phyloP scores from a whole-genome alignment of 2,329 filamentous ascomycete species.

The Corynespora cassiicola region DNA sequence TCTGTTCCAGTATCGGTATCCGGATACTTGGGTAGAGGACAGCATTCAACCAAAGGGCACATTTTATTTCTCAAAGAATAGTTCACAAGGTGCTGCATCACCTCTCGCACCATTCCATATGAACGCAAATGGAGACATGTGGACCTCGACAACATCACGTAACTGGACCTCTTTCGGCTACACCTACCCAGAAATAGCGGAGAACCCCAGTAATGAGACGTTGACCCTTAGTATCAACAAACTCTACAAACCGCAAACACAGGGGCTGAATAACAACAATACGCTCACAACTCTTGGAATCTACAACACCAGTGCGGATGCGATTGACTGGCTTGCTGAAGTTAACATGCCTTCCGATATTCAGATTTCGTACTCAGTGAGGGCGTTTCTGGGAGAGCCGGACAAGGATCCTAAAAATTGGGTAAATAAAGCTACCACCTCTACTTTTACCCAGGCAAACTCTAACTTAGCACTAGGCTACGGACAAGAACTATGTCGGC shows the following conservation, averaged over 20 bases:
- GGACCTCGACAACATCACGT: conserved; percentile 31
- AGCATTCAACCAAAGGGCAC: conserved; percentile 28
- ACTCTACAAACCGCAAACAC: conserved; percentile 32
- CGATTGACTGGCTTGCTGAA: conserved; percentile 35
- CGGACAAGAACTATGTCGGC: conserved; percentile 50
- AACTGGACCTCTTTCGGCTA: conserved; percentile 42
- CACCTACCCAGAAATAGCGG: conserved; percentile 38
- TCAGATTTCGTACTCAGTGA: conserved; percentile 37
- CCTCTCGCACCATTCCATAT: conserved; percentile 39
- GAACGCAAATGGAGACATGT: conserved; percentile 38
- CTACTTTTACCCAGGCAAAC: too few relatives aligned
- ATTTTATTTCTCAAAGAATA: conserved; percentile 24
- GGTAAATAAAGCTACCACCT: too few relatives aligned
- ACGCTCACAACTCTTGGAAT: conserved; percentile 18
- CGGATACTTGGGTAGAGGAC: conserved; percentile 39
- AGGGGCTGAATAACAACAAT: conserved; percentile 28
- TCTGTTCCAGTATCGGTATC: conserved; percentile 35
- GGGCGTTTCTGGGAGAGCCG: conserved; percentile 37
- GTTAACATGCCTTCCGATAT: conserved; percentile 41
- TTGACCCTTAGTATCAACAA: conserved; percentile 33
- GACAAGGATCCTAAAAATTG: conserved; percentile 33
- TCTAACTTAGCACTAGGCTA: too few relatives aligned
- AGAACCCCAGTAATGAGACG: conserved; percentile 31
- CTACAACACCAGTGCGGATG: conserved; percentile 20
- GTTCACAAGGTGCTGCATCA: conserved; percentile 24